Conservation (phyloP, 768 basidiomycete species). For the Tephrocybe sp. region DNA sequence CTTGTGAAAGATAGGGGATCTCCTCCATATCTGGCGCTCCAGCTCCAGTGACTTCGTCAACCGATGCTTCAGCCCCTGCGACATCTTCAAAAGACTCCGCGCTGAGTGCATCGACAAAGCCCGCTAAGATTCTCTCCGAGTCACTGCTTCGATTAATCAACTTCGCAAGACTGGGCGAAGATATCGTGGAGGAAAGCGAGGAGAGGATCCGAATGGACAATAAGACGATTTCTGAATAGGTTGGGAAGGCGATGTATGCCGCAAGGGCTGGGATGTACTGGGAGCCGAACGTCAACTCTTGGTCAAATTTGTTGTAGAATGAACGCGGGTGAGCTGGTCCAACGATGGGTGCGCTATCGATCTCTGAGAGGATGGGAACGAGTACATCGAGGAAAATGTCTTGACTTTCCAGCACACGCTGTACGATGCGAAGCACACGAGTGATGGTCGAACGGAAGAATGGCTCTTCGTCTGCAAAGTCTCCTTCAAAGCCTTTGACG, state of each 20-base stretch:
- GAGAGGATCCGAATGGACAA: slow-evolving; percentile 78
- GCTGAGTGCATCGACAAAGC: slow-evolving; percentile 67
- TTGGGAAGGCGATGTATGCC: slow-evolving; percentile 70
- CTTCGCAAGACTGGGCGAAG: slow-evolving; percentile 71
- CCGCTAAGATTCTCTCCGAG: slow-evolving; percentile 80
- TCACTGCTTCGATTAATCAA: slow-evolving; percentile 79
- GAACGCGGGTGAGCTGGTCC: slow-evolving; percentile 61
- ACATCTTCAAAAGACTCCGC: slow-evolving; percentile 62
- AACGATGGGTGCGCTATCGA: slow-evolving; percentile 51
- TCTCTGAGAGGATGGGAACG: slow-evolving; percentile 70
- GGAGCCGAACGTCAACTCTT: slow-evolving; percentile 65
- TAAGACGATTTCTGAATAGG: slow-evolving; percentile 69
- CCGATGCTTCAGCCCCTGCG: slow-evolving; percentile 52
- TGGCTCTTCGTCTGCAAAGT: slow-evolving; percentile 63
- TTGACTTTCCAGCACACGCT: slow-evolving; percentile 81
- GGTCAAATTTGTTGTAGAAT: slow-evolving; percentile 71
- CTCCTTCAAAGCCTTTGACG: slow-evolving; percentile 70
- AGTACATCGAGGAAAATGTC: slow-evolving; percentile 88
- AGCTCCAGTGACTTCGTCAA: slow-evolving; percentile 68
- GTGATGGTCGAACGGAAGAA: slow-evolving; percentile 74
- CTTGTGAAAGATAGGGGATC: slow-evolving; percentile 51
- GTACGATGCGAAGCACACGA: slow-evolving; percentile 78
- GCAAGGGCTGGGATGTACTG: slow-evolving; percentile 81
- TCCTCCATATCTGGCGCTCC: slow-evolving; percentile 61
- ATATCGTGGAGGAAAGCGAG: slow-evolving; percentile 59